Percentiles rank a stretch among this genome's conserved stretches.
Evolutionary conservation across 2,329 filamentous ascomycete genomes (phyloP).

Genomic region (Calonectria pteridis): DNA sequence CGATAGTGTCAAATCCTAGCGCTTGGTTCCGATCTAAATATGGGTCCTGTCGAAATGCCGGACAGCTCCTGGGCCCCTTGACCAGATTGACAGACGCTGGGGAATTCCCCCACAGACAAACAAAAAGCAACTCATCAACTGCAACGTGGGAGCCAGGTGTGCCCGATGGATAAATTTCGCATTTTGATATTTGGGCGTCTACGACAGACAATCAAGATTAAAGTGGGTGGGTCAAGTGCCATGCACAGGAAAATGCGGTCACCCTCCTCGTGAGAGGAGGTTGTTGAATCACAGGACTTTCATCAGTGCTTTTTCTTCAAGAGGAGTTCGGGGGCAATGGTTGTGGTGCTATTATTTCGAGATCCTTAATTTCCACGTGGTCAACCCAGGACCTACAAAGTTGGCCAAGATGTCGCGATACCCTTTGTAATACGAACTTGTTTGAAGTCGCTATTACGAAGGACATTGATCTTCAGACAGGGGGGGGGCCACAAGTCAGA

Average conservation of each 20-base stretch:
- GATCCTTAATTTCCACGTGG: conserved; percentile 18
- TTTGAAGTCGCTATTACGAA: conserved; percentile 2
- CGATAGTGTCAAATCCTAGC: conserved; percentile 32
- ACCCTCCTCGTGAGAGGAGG: background rate
- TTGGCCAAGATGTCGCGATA: conserved; percentile 12
- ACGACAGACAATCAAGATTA: background rate
- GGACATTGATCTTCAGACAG: background rate
- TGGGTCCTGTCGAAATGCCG: conserved; percentile 12
- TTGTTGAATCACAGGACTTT: background rate
- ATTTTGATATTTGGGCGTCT: background rate
- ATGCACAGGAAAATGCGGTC: background rate
- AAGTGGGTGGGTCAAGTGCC: background rate
- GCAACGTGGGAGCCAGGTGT: conserved; percentile 1
- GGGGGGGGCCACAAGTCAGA: conserved; percentile 10
- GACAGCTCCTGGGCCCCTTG: background rate
- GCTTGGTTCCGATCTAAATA: background rate
- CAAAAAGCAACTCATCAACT: conserved; percentile 15
- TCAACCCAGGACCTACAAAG: background rate
- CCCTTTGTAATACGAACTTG: conserved; percentile 7
- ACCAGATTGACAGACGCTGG: background rate
- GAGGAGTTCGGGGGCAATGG: background rate
- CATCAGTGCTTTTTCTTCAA: background rate
- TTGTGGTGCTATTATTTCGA: background rate
- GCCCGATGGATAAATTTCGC: background rate
- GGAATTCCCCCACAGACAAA: conserved; percentile 17